Evolutionary conservation across 148 eudicot genomes (phyloP), one percentile per base, ranked within the genome.

Genomic region (Polygonum maritimum): DNA sequence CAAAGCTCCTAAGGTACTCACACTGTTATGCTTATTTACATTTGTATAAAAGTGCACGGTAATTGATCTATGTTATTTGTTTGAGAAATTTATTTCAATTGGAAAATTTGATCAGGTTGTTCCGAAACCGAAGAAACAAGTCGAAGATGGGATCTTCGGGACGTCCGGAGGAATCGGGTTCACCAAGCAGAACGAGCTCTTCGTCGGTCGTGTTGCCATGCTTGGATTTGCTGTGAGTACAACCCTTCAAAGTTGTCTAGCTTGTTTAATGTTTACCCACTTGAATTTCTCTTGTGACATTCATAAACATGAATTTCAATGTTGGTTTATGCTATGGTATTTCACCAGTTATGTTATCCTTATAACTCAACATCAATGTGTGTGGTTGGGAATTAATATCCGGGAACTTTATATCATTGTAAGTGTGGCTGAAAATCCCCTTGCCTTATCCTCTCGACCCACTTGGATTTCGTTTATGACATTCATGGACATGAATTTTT

Each of bases 161-260:
- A 92, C 96, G 36, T 95, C 96, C 4, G 99, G 99, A 19, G 97
- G 97, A 63, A 89, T 95, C 77, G 98, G 98, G 15, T 95, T 95
- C 74, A 95, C 98, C 21, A 95, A 92, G 84, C 84, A 87, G 73
- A 95, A 95, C 78, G 98, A 95, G 84, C 97, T 95, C 76, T 95
- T 95, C 76, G 98, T 90, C 13, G 97, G 99, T 52, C 94, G 96
- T 57, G 99, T 95, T 54, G 99, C 97, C 71, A 95, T 95, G 99
- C 73, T 95, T 80, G 99, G 97, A 12, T 95, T 95, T 63, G 99
- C 99, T 78, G 99, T 95, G 69, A 88, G 96, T 85, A 49, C 15
- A 11, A 48, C 12, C 52, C 52, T 10, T 48, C 16, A 14, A 48
- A 48, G 14, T 48, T 1, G 1, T n/a, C 5, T 2, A 12, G 3